Base-by-base conservation (phyloP, 208 protist genomes). In the Trypanosoma melophagium region DNA sequence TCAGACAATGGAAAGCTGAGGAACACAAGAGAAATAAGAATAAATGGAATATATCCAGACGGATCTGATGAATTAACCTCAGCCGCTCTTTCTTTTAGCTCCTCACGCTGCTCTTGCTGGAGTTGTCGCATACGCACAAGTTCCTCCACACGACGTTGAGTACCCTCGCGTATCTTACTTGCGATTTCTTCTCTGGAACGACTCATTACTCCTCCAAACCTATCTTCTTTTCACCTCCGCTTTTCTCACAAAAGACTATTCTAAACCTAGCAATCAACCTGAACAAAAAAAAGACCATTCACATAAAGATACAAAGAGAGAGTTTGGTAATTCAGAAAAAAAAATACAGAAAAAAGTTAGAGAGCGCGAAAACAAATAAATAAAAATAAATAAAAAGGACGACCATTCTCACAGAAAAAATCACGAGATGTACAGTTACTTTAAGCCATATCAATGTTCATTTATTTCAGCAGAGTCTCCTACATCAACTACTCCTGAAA, bases 1-100 rank as follows among this genome's bases (percentile, higher is more conserved):
- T 93, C 87, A 0, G 85, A 89, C 19, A 96, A 74, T 1, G 90
- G 90, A 59, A 96, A 80, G 53, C 85, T 93, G 10, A 92, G 63
- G 47, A 93, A 93, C 8, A 96, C 41, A 14, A 96, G 80, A 51
- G 76, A 84, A 49, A 93, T 80, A 25, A 93, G 53, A 50, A 96
- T 93, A 58, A 66, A 88, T 0, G 86, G 74, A 53, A 95, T 75
- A 51, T 84, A 86, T 25, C 60, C 42, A 50, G 41, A 69, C 69
- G 14, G 77, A 45, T 19, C 69, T 66, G 12, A 61, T 56, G 44
- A 40, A 19, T 17, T n/a, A 60, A 61, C 47, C 69, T 72, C 28
- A 53, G 53, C 16, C 16, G 17, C 50, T 38, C 75, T 66, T 47
- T 82, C 76, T 7, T 71, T 50, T 31, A 84, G 38, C 31, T 85